Conservation (phyloP, 2,329 filamentous ascomycete genomes). For the Amauroascus niger region DNA sequence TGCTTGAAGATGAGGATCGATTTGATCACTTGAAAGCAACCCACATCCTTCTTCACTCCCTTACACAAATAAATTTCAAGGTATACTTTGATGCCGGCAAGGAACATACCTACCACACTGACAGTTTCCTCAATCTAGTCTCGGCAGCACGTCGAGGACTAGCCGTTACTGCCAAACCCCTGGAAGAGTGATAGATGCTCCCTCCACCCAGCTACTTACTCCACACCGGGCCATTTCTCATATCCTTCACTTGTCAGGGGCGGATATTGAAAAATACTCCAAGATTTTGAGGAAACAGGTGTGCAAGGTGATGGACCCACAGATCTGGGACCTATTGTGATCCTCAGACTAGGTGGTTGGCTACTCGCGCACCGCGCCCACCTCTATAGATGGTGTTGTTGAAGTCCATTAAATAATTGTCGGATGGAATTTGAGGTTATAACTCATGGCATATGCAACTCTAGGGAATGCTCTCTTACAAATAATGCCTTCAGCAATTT, state of each 20-base stretch:
- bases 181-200: conserved; percentile 24
- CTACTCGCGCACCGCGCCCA: too few relatives aligned
- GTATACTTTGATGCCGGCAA: conserved; percentile 12
- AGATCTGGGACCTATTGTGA: conserved; percentile 13
- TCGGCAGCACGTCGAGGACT: neutral
- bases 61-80: conserved; percentile 6
- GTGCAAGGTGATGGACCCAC: conserved; percentile 18
- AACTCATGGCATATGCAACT: neutral
- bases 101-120: conserved; percentile 6
- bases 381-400: conserved; percentile 4
- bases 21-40: conserved; percentile 8
- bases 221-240: conserved; percentile 17
- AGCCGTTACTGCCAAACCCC: conserved; percentile 16
- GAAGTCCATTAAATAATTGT: neutral
- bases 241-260: conserved; percentile 18
- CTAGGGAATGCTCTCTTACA: neutral
- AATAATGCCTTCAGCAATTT: neutral
- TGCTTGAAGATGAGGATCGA: neutral
- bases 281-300: conserved; percentile 23
- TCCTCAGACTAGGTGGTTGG: conserved; percentile 8
- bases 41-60: conserved; percentile 1
- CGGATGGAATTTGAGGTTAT: neutral
- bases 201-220: conserved; percentile 18
- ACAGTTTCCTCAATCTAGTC: neutral
- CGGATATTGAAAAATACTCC: conserved; percentile 17